phyloP scores from a whole-genome alignment of 306 rosid genomes.

The Begonia peltatifolia region DNA sequence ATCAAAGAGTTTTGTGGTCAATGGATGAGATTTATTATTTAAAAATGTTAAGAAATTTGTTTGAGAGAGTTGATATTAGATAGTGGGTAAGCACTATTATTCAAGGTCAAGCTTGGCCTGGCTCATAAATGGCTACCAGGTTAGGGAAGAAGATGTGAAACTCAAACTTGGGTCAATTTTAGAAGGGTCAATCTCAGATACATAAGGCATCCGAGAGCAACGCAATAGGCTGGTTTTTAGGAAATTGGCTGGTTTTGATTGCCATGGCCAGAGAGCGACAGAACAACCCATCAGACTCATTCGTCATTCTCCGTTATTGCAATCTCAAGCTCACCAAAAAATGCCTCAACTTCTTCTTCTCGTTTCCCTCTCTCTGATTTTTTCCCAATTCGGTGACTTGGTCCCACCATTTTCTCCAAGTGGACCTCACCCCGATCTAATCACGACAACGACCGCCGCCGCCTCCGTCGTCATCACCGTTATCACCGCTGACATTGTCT shows the following conservation, averaged over 20 bases:
- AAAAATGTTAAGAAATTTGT: no score
- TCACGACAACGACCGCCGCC: constrained; percentile 13
- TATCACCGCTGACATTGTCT: constrained; percentile 18
- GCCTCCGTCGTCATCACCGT: constrained; percentile 12
- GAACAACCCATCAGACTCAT: constrained; percentile 18
- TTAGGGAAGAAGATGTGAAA: no score
- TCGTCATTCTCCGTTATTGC: constrained; percentile 16
- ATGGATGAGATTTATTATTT: neutral
- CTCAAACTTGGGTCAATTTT: no score
- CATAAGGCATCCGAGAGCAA: constrained; percentile 17
- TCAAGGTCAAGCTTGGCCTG: neutral
- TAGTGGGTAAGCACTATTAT: constrained; percentile 1
- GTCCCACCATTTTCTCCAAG: constrained; percentile 24
- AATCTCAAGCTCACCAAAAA: constrained; percentile 14
- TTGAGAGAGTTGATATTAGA: neutral
- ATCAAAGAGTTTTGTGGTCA: constrained; percentile 8
- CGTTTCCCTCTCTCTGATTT: constrained; percentile 5
- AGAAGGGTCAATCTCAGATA: neutral
- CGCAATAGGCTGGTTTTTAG: constrained; percentile 35
- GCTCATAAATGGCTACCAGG: no score
- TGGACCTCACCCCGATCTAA: constrained; percentile 22
- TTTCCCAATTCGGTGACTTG: constrained; percentile 6
- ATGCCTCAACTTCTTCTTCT: constrained; percentile 10
- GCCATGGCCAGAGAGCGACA: constrained; percentile 15
- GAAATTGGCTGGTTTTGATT: constrained; percentile 33